Evolutionary conservation across 2,329 filamentous ascomycete genomes (phyloP), one percentile per base, ranked within the genome.

Genomic region (Pyricularia pennisetigena): DNA sequence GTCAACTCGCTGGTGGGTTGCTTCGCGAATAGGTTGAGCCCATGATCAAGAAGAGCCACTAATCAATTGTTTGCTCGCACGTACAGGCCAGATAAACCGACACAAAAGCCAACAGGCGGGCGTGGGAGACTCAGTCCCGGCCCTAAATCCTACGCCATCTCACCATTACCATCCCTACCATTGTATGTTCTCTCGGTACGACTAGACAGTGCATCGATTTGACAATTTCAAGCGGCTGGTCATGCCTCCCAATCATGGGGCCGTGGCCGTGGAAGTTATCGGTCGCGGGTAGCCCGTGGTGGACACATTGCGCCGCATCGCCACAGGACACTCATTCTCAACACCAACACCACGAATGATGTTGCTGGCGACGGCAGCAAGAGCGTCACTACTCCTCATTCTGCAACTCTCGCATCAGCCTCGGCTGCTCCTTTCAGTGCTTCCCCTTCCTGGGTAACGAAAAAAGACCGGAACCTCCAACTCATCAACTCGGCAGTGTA

Each of bases 401-500:
- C 59, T 20, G 24, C 64, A 8, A n/a, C 70, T 73, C 28, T 70
- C 74, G 70, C 73, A 71, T 28, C 69, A 72, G 68, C 73, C 70
- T 70, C 74, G 71, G 68, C 71, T 71, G 74, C 77, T 9, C 68
- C 77, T 10, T 75, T 77, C 9, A 77, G 78, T 35, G 74, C 79
- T 3, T 77, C 78, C 2, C 77, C 75, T 57, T 71, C 75, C 23
- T 94, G 90, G 87, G 85, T 95, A 61, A 86, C 88, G 6, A 91
- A 89, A 75, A 89, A 83, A 66, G 91, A 91, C 76, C 89, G 90
- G 66, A 91, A 94, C 75, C 86, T 91, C 75, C 92, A 96, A 76
- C 81, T 96, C 59, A 95, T 96, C 78, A 96, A 94, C 75, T 86
- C 89, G 24, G 86, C 87, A 20, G 86, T 94, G 0, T 95, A 90